Percentiles rank a stretch among this genome's conserved stretches.
These are phyloP conservation scores for Xylariaceae sp. DNA, from an alignment of 2,329 filamentous ascomycete genomes.

Conservation along the genomic window DNA sequence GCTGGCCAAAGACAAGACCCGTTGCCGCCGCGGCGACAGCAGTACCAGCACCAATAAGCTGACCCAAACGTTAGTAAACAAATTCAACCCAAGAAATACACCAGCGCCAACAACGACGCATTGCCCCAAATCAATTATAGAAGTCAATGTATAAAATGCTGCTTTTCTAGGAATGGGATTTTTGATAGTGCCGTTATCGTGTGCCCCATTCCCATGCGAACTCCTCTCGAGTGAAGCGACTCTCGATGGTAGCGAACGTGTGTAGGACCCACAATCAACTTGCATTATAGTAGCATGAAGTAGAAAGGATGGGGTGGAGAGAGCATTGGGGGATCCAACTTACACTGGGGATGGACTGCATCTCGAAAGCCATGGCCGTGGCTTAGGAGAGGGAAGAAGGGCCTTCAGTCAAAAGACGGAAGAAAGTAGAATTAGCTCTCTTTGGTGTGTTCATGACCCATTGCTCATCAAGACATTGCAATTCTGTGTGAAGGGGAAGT, in stretches of 20 bases:
- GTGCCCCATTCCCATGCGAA: constrained; percentile 9
- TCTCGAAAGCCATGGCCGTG: constrained; percentile 48
- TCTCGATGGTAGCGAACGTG: constrained; percentile 12
- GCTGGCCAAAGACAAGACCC: constrained; percentile 65
- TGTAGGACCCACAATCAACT: constrained; percentile 22
- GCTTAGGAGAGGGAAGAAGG: constrained; percentile 43
- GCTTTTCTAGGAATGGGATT: not conserved
- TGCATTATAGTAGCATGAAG: constrained; percentile 20
- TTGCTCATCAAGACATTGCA: constrained; percentile 44
- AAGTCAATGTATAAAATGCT: not conserved
- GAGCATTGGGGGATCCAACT: constrained; percentile 40
- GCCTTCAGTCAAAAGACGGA: constrained; percentile 42
- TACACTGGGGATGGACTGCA: constrained; percentile 62
- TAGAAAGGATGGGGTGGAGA: constrained; percentile 7
- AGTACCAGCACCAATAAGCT: constrained; percentile 68
- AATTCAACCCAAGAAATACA: constrained; percentile 7
- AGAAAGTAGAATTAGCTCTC: constrained; percentile 35
- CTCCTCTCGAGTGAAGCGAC: not conserved
- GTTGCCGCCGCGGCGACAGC: constrained; percentile 65
- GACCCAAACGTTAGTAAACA: constrained; percentile 32
- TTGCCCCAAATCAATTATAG: not conserved
- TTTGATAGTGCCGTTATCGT: constrained; percentile 11
- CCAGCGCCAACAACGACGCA: not conserved
- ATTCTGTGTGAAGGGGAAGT: constrained; percentile 19
- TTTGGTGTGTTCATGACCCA: constrained; percentile 40